Evolutionary conservation across 1,284 basidiomycete species (phyloP), one percentile per base, ranked within the genome.

Genomic region (Malassezia psittaci): DNA sequence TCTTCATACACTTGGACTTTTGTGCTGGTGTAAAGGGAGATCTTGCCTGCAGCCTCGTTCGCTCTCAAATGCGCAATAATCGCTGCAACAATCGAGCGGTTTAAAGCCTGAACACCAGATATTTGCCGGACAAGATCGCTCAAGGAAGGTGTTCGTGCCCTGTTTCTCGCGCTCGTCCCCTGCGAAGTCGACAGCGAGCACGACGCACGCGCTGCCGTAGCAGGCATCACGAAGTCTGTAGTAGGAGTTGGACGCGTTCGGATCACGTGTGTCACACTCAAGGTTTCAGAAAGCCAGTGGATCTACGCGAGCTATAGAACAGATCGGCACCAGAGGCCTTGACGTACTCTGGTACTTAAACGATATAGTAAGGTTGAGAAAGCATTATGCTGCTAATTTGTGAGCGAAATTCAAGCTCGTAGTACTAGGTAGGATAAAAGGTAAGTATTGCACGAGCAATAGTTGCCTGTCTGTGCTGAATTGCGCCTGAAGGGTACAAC

Each of bases 11-110:
- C 42, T 2, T 33, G 18, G 33, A 49, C 38, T 7, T 29, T 36
- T 18, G 45, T 37, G 37, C 54, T 51, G 37, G 54, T 57, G 38
- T 57, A 57, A 33, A 57, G 39, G 15, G 54, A 57, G 9, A 57
- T 4, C 6, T 37, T 11, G 10, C 40, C 41, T 11, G 45, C 54
- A 5, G 39, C 34, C 5, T 50, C 36, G 1, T 33, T 18, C 9
- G 49, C 50, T 15, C 39, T 33, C 10, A 48, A 18, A 35, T 48
- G 35, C n/a, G 48, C 32, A 18, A 57, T 40, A 5, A 47, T 29
- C 39, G 54, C 24, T 11, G 54, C 54, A 15, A 57, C 49, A 7
- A 52, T 41, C 1, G 44, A 18, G 13, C 54, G 54, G n/a, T 39
- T 45, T 12, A 48, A n/a, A 10, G 35, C 10, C 11, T 19, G n/a